phyloP scores from a whole-genome alignment of 257 asterid species.

The Solanum acaule region DNA sequence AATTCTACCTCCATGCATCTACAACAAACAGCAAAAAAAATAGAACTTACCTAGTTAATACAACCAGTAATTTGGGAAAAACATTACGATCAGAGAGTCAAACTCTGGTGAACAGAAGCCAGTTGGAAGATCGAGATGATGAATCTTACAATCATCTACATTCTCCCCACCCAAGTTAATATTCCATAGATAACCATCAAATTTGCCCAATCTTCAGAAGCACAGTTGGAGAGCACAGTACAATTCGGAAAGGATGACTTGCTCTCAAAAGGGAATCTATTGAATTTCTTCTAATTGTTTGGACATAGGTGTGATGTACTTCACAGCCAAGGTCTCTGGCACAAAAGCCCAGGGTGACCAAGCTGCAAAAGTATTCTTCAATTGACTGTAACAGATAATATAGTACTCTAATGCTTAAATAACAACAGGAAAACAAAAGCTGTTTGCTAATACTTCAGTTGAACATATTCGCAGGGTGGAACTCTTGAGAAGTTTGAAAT shows the following conservation, averaged over 20 bases:
- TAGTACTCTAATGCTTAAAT: neutral
- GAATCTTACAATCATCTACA: neutral
- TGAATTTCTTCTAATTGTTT: neutral
- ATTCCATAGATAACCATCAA: neutral
- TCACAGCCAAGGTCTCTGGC: neutral
- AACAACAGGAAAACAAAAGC: neutral
- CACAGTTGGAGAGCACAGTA: neutral
- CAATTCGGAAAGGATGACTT: neutral
- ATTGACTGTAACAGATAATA: neutral
- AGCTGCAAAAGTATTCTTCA: neutral
- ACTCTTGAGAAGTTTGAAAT: neutral
- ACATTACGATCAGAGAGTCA: neutral
- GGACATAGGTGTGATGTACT: neutral
- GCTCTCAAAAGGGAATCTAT: neutral
- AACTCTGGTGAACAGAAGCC: neutral
- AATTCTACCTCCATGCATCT: neutral
- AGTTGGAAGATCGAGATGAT: neutral
- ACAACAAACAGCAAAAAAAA: neutral
- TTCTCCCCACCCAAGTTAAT: neutral
- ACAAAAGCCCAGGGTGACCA: neutral
- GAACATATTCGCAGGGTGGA: neutral
- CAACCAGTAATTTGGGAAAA: neutral
- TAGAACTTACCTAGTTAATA: neutral
- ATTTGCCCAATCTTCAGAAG: neutral
- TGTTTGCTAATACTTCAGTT: neutral